Base-by-base conservation (phyloP, 495 filamentous ascomycete genomes). In the Thozetella sp. region DNA sequence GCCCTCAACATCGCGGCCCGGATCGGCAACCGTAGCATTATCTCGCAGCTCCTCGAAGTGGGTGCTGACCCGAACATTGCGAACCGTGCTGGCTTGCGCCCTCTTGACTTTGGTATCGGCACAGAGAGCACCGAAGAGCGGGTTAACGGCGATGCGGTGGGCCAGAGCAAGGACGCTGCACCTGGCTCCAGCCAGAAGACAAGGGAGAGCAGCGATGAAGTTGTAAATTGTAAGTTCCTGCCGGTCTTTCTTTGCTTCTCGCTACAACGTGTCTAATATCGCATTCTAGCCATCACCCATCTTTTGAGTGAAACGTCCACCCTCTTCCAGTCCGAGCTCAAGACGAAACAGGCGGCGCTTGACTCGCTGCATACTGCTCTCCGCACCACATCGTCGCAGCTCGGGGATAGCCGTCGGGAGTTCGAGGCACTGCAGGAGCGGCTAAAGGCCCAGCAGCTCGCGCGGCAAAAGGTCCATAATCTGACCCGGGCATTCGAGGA, bases 1-100 rank as follows among this genome's bases (percentile, higher is more conserved):
- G 96, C 96, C 22, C 79, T 99, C 43, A 97, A 96, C 66, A 86
- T 97, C 65, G 96, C 94, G 25, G 93, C 95, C 0, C 83, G 94
- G 26, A 92, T 97, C 52, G 90, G 93, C 26, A 97, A 95, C 68
- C 83, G 87, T 46, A 93, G 88, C 57, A 96, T 99, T 55, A 93
- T 97, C 37, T 90, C 91, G 25, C 95, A 98, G 66, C 80, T 99
- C 45, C 73, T 97, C 12, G 95, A 99, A 74, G 92, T 99, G 30
- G 90, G 93, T 43, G 95, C 93, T 0, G 93, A 97, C 73, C 86
- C 93, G 22, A 83, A 87, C 43, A 93, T 99, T 66, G 83, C 93
- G 0, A 99, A 98, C 67, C 86, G 90, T 40, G 91, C 91, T 25
- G 93, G 93, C 22, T 81, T 97, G 12, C 83, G 90, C 56, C 93